Conservation (phyloP, 1,284 basidiomycete genomes). For the Stereum hirsutum region DNA sequence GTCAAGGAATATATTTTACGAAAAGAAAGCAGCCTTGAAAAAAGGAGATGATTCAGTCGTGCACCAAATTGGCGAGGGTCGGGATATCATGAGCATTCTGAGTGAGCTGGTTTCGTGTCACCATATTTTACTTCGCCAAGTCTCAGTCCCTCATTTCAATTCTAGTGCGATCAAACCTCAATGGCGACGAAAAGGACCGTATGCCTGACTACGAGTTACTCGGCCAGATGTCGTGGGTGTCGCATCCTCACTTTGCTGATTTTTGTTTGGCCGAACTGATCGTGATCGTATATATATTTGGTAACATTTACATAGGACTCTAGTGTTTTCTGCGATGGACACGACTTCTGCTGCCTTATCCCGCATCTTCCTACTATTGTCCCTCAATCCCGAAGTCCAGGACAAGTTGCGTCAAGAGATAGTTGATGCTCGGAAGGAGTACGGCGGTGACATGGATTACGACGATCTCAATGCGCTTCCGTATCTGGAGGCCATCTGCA, state of each 20-base stretch:
- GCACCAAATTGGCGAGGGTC: slow-evolving; percentile 25
- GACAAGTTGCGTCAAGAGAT: slow-evolving; percentile 12
- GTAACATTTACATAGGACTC: slow-evolving; percentile 7
- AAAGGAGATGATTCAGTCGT: slow-evolving; percentile 23
- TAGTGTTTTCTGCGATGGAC: slow-evolving; percentile 15
- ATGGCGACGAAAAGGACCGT: not conserved
- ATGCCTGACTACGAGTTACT: not conserved
- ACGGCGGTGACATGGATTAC: slow-evolving; percentile 6
- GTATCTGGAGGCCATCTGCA: slow-evolving; percentile 12
- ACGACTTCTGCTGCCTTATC: slow-evolving; percentile 12
- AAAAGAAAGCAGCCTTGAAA: slow-evolving; percentile 24
- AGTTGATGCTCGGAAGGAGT: slow-evolving; percentile 3
- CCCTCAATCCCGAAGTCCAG: slow-evolving; percentile 12
- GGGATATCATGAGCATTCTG: slow-evolving; percentile 36
- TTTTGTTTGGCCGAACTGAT: not conserved
- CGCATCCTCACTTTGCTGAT: not conserved
- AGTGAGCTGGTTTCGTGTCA: slow-evolving; percentile 17
- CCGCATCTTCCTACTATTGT: slow-evolving; percentile 13
- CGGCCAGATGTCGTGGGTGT: not conserved
- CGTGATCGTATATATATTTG: too few species aligned
- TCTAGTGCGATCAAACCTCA: not conserved
- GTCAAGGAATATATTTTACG: slow-evolving; percentile 23
- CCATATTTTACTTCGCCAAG: not conserved
- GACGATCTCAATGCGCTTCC: slow-evolving; percentile 8
- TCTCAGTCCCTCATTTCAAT: not conserved